Evolutionary conservation across 176 grass and related monocot species (phyloP).

Genomic region (Rhynchospora pubera): DNA sequence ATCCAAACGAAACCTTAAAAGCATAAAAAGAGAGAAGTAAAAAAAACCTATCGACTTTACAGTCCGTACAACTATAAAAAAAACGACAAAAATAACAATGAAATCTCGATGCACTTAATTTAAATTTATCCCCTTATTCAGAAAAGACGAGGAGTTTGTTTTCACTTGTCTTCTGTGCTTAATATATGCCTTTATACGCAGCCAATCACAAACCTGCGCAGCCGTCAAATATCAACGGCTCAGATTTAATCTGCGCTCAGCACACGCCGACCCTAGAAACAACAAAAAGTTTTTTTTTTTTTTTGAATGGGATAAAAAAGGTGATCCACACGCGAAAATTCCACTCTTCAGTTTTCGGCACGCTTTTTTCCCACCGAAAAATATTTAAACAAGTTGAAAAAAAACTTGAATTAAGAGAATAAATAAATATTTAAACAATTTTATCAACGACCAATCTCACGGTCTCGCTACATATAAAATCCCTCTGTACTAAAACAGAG

Average conservation of each 20-base stretch:
- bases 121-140: too few relatives aligned
- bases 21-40: too few relatives aligned
- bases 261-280: background rate
- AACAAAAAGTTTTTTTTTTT: background rate
- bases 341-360: too few relatives aligned
- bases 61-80: too few relatives aligned
- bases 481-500: slow-evolving; percentile 5
- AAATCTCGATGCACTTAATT: too few relatives aligned
- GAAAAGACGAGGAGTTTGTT: background rate
- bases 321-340: background rate
- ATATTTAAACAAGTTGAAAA: too few relatives aligned
- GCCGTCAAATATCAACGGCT: background rate
- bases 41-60: too few relatives aligned
- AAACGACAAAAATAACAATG: too few relatives aligned
- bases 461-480: background rate
- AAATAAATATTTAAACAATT: background rate
- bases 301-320: too few relatives aligned
- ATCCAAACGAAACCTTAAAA: too few relatives aligned
- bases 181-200: background rate
- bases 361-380: too few relatives aligned
- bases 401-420: background rate
- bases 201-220: background rate
- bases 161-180: too few relatives aligned
- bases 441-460: background rate
- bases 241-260: background rate